phyloP scores from a whole-genome alignment of 352 stramenopile species.

The Globisporangium cystogenes region DNA sequence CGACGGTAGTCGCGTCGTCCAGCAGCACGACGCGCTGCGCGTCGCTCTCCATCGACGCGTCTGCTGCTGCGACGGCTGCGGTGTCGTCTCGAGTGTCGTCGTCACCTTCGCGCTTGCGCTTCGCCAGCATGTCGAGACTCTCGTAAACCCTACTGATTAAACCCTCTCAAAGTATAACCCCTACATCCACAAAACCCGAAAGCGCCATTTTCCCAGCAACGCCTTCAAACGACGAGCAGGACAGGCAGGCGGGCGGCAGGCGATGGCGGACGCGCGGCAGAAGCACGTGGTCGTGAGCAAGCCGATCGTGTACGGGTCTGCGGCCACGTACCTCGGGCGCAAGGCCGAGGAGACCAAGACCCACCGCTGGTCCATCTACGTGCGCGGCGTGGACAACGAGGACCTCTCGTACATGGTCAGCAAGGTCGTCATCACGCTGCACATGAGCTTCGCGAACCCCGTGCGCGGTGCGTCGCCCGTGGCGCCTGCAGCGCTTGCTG shows the following conservation, averaged over 20 bases:
- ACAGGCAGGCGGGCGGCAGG: neutral
- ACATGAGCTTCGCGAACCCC: slow-evolving; percentile 94
- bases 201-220: neutral
- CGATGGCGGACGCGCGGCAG: slow-evolving; percentile 69
- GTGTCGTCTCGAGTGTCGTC: slow-evolving; percentile 2
- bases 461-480: slow-evolving; percentile 50
- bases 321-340: slow-evolving; percentile 91
- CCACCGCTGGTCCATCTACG: slow-evolving; percentile 93
- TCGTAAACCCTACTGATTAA: no score
- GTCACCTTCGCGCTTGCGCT: no score
- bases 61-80: neutral
- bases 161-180: no score
- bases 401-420: slow-evolving; percentile 93
- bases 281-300: slow-evolving; percentile 86
- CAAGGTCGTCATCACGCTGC: slow-evolving; percentile 97
- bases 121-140: no score
- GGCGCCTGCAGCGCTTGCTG: neutral
- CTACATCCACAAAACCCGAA: no score
- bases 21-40: slow-evolving; percentile 8
- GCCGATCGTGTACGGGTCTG: slow-evolving; percentile 93
- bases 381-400: slow-evolving; percentile 91
- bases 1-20: slow-evolving; percentile 17
- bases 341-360: slow-evolving; percentile 94
- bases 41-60: neutral
- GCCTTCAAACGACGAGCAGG: no score